Conservation (phyloP, 2,329 filamentous ascomycete genomes). For the Mycocentrospora acerina region DNA sequence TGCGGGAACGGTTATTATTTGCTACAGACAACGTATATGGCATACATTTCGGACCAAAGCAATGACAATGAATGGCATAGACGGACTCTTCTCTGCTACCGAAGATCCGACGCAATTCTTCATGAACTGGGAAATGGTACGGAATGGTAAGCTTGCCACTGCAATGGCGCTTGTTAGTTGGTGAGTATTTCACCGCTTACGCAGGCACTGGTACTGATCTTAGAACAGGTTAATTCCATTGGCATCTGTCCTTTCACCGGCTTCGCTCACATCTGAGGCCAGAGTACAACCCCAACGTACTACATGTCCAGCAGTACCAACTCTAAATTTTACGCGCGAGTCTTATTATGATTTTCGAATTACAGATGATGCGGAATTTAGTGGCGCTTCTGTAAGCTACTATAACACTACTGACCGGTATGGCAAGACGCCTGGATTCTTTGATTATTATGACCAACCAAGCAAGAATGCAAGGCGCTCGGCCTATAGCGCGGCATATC, state of each 20-base stretch:
- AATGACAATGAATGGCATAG: constrained; percentile 42
- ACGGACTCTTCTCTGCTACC: constrained; percentile 39
- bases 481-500: constrained; percentile 34
- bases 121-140: constrained; percentile 38
- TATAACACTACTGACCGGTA: constrained; percentile 39
- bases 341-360: constrained; percentile 32
- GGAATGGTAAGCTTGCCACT: constrained; percentile 39
- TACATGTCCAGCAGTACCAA: constrained; percentile 28
- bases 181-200: constrained; percentile 15
- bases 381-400: constrained; percentile 28
- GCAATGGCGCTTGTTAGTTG: constrained; percentile 39
- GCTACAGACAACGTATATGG: constrained; percentile 43
- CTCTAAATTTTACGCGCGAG: constrained; percentile 37
- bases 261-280: constrained; percentile 36
- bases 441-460: constrained; percentile 43
- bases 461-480: constrained; percentile 37
- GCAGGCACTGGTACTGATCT: constrained; percentile 3
- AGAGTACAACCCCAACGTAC: constrained; percentile 14
- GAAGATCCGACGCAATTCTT: constrained; percentile 40
- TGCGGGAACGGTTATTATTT: constrained; percentile 36
- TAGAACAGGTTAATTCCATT: constrained; percentile 37
- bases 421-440: constrained; percentile 23
- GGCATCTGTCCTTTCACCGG: constrained; percentile 41
- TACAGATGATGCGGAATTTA: constrained; percentile 14
- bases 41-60: constrained; percentile 39